Conservation (phyloP, 2,329 filamentous ascomycete species). For the Harringtonia lauricola region DNA sequence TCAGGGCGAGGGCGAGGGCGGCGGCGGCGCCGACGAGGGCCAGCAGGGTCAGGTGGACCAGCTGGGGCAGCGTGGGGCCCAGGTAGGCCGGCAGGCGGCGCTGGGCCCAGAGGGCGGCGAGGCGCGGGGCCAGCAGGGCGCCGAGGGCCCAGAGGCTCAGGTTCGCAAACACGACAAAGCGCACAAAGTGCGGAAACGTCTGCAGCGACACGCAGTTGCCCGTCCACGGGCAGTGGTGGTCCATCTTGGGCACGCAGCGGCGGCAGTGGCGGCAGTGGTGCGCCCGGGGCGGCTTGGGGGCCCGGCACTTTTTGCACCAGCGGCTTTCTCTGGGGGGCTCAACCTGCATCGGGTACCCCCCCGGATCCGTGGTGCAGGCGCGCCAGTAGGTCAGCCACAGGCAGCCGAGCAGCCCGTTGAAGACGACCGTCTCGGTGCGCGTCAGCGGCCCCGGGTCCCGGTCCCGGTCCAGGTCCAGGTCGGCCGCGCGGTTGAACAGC, state of each 20-base stretch:
- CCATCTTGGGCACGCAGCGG: slow-evolving; percentile 70
- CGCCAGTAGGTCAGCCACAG: slow-evolving; percentile 61
- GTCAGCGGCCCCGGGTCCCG: slow-evolving; percentile 51
- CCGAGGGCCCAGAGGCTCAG: slow-evolving; percentile 51
- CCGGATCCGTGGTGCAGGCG: slow-evolving; percentile 46
- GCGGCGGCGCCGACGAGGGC: slow-evolving; percentile 46
- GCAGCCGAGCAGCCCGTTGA: slow-evolving; percentile 54
- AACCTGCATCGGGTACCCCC: slow-evolving; percentile 37
- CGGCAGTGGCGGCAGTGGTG: slow-evolving; percentile 74
- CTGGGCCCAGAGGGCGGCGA: slow-evolving; percentile 48
- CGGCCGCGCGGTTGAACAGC: slow-evolving; percentile 52
- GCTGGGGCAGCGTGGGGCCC: slow-evolving; percentile 49
- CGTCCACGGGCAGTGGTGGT: slow-evolving; percentile 83
- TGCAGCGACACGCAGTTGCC: slow-evolving; percentile 72
- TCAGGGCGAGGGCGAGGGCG: slow-evolving; percentile 49
- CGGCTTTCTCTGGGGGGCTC: slow-evolving; percentile 18
- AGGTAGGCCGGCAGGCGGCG: slow-evolving; percentile 64
- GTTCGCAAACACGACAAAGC: slow-evolving; percentile 64
- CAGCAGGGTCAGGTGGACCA: slow-evolving; percentile 52
- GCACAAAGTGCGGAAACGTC: slow-evolving; percentile 72
- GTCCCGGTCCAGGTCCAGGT: no score
- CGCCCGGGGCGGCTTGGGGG: slow-evolving; percentile 63
- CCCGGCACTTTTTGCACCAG: slow-evolving; percentile 69
- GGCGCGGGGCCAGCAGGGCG: slow-evolving; percentile 48
- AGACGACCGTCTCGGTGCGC: slow-evolving; percentile 42